Evolutionary conservation across 2,329 filamentous ascomycete genomes (phyloP), one percentile per base, ranked within the genome.

Genomic region (Colletotrichum euphorbiae): DNA sequence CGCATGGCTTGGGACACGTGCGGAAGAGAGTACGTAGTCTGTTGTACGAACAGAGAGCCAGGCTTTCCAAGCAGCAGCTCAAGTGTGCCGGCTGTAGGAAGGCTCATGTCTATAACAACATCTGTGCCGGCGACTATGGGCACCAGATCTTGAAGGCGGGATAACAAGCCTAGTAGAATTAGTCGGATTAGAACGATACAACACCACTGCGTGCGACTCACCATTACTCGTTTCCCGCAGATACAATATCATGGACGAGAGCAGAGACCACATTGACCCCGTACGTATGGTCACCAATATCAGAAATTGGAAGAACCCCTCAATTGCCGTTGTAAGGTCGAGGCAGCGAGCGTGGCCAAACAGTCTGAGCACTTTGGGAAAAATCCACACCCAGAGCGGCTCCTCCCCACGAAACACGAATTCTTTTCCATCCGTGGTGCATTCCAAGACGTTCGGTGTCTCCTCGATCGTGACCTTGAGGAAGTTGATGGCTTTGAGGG

Each of bases 401-500:
- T 90, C 89, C 43, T 79, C 79, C 15, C 89, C 86, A 45, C 87
- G 81, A 57, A 84, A 84, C 62, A 89, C 76, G 51, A 84, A 82
- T 3, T 77, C 76, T 48, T 79, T 79, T 3, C 74, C 74, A 19
- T 80, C 75, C 11, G 81, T 78, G 31, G 76, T 78, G 67, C 82
- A 83, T 19, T 85, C 79, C 31, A 95, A 81, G n/a, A 94, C 86
- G 42, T 84, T 81, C 2, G 92, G 93, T 7, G 91, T 92, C 74
- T 94, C 92, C 70, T 89, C 86, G 71, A 97, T 85, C 3, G 92
- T 92, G 58, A 91, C 86, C 65, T 87, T 86, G 50, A 98, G 84
- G 59, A 97, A 94, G 72, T 91, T 88, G 54, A 97, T 85, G 59
- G 93, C 94, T 74, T 93, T 91, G 40, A 87, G 79, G 1, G 88